Conservation (phyloP, 768 basidiomycete genomes). For the Boletus tylopilopsis region DNA sequence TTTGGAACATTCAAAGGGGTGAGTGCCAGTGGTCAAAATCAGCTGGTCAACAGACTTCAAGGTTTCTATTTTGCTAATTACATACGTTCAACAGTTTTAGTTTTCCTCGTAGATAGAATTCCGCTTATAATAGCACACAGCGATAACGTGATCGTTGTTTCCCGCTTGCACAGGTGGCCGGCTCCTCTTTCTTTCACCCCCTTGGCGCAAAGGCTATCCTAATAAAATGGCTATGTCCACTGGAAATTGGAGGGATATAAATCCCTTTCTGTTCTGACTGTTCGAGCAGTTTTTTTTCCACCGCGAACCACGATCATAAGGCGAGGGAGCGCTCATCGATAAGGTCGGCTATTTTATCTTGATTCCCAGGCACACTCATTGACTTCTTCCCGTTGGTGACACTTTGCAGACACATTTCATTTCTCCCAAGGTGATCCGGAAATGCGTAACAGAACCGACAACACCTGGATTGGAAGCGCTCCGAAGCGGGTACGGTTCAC, state of each 20-base stretch:
- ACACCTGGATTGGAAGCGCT: background rate
- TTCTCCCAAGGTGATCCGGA: background rate
- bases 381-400: background rate
- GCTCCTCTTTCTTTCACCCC: too few species aligned
- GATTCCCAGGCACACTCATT: conserved; percentile 3
- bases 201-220: background rate
- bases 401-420: background rate
- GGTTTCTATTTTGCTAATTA: too few species aligned
- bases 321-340: background rate
- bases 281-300: background rate
- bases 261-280: background rate
- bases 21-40: too few species aligned
- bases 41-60: too few species aligned
- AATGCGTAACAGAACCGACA: background rate
- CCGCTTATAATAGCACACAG: too few species aligned
- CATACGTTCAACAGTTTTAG: too few species aligned
- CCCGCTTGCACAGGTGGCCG: background rate
- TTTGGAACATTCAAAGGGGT: too few species aligned
- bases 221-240: background rate
- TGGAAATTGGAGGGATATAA: conserved; percentile 1
- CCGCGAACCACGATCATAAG: background rate
- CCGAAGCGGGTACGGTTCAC: background rate
- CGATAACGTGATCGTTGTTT: background rate
- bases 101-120: too few species aligned
- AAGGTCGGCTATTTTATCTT: background rate